A percentile compares a stretch with the other conserved stretches of the same genome.
Conservation (phyloP, 75 land plant species). For the Adiantum capillusveneris region DNA sequence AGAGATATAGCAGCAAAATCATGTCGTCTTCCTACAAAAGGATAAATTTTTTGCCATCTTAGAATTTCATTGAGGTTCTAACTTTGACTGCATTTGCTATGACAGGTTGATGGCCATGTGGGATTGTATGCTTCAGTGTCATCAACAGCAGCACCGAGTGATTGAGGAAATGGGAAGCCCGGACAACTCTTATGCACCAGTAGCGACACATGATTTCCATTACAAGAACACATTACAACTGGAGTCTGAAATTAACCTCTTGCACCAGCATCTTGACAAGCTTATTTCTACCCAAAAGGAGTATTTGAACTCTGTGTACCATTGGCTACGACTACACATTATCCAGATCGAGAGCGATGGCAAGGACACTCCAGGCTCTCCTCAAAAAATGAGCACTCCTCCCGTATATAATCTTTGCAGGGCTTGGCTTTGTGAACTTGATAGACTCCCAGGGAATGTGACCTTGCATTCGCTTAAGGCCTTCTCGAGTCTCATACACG, state of each 20-base stretch:
- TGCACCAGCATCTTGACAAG: conserved; percentile 52
- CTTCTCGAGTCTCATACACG: conserved; percentile 56
- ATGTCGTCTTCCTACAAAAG: no score
- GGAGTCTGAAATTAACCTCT: conserved; percentile 58
- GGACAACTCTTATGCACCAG: conserved; percentile 29
- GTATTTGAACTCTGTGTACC: conserved; percentile 60
- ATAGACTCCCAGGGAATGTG: conserved; percentile 67
- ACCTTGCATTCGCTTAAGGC: conserved; percentile 80
- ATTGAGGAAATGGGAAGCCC: conserved; percentile 62
- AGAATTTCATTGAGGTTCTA: no score
- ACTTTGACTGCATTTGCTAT: conserved; percentile 8
- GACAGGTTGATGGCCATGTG: conserved; percentile 83
- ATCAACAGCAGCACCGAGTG: conserved; percentile 66
- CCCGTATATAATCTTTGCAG: conserved; percentile 61
- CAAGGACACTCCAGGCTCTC: conserved; percentile 11
- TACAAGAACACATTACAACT: conserved; percentile 67
- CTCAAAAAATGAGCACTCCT: conserved; percentile 22
- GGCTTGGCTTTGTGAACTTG: conserved; percentile 65
- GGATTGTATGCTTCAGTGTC: conserved; percentile 79
- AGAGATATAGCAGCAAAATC: no score
- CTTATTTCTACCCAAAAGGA: conserved; percentile 61
- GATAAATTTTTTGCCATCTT: no score
- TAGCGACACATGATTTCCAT: conserved; percentile 59
- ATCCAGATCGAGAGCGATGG: conserved; percentile 39
- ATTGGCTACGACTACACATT: conserved; percentile 80